Evolutionary conservation across 2,329 filamentous ascomycete genomes (phyloP), one percentile per base, ranked within the genome.

Genomic region (Zasmidium cellare): DNA sequence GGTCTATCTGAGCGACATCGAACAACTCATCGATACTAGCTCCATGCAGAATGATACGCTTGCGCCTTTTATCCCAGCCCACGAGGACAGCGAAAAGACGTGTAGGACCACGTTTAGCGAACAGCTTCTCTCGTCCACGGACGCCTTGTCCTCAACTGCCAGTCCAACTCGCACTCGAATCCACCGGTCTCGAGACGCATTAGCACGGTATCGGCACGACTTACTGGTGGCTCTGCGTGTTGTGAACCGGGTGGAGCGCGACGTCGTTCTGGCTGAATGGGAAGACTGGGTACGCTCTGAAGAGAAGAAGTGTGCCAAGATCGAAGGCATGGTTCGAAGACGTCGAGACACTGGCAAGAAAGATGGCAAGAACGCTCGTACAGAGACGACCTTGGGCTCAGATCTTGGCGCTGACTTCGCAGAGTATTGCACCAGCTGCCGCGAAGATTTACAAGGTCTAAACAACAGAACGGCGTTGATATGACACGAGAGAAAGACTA

Each of bases 201-300:
- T 99, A 0, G 93, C 90, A 0, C 80, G 85, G 1, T 94, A 97
- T 72, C 84, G 94, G 2, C 91, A 99, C 72, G 92, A 97, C 70
- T 80, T 99, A 19, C 78, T 97, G 2, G 92, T 99, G 3, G 92
- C 92, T 3, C 86, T 97, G 79, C 86, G 92, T 3, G 85, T 97
- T 2, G 87, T 97, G 60, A 97, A 97, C 75, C 88, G 84, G 57
- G 86, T 97, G 24, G 94, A 97, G 79, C 83, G 84, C 58, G 92
- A 97, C 73, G 87, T 96, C 72, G 75, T 97, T 54, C 84, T 86
- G 68, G 88, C 89, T 0, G 93, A 97, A 74, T 99, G 92, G 88
- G 92, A 96, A 77, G 90, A 90, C 63, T 99, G 93, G 92, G 82
- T 97, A 25, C 75, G 84, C 2, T 88, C 90, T 65, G 94, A 99